Evolutionary conservation across 2,329 filamentous ascomycete genomes (phyloP), one percentile per base, ranked within the genome.

Genomic region (Pseudogymnoascus sp.): DNA sequence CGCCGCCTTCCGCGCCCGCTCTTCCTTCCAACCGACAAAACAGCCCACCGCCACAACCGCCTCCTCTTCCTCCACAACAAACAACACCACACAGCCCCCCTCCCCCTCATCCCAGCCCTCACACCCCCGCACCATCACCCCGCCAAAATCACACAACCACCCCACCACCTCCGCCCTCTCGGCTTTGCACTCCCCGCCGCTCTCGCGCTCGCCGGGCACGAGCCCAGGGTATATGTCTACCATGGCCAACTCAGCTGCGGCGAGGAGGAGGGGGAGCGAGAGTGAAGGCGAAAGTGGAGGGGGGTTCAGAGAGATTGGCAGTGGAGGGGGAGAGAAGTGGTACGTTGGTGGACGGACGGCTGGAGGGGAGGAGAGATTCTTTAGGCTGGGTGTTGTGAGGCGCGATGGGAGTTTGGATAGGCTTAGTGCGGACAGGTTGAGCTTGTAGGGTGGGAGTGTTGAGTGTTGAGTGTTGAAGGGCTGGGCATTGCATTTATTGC

Each of bases 301-400:
- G 4, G 42, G 42, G 42, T 46, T 46, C 15, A 46, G 42, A 21
- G 42, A 46, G 21, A 46, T 46, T 46, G 42, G 42, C 1, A 46
- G 42, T 46, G 21, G 86, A 59, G 88, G 87, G 1, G 83, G 84
- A 1, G 89, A 93, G 67, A 91, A 90, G 76, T 91, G 89, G 88
- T 93, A 92, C 71, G 89, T 93, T 62, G 89, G 89, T 21, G 89
- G 89, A 6, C 79, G 88, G 71, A 92, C 89, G 29, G 88, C 89
- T 1, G 82, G 77, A 1, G 89, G 89, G n/a, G 89, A 93, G 71
- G 89, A 93, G 73, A 84, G 84, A 70, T 92, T 91, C 77, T 93
- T 92, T 75, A 91, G 91, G 77, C 77, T 93, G 50, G 89, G 88
- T 46, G 89, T 93, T 67, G 85, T 93, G 59, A 83, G 86, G 72